These are phyloP conservation scores for Avena insularis DNA, from an alignment of 176 grass and related monocot genomes.

Conservation along the genomic window DNA sequence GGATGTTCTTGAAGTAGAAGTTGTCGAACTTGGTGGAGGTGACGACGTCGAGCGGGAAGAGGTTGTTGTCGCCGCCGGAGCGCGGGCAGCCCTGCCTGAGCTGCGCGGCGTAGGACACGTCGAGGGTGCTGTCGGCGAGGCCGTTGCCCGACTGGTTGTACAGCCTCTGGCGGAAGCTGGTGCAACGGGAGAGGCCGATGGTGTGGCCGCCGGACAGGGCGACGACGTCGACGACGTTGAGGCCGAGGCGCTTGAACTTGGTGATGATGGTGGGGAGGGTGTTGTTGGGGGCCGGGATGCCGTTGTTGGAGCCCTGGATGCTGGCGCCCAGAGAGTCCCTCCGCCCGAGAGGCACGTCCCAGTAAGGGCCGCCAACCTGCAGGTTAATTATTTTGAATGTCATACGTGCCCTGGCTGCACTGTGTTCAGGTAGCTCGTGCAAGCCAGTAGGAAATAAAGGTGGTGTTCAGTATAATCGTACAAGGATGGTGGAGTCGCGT, in stretches of 20 bases:
- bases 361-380: slow-evolving; percentile 83
- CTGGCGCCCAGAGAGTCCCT: slow-evolving; percentile 75
- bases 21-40: too few species aligned
- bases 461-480: background rate
- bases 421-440: background rate
- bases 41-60: too few species aligned
- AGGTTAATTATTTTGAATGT: slow-evolving; percentile 7
- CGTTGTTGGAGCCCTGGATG: slow-evolving; percentile 80
- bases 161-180: slow-evolving; percentile 84
- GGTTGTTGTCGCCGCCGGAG: slow-evolving; percentile 48
- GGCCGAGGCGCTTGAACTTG: slow-evolving; percentile 83
- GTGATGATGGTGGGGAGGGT: slow-evolving; percentile 82
- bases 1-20: background rate
- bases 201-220: slow-evolving; percentile 42
- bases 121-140: slow-evolving; percentile 64
- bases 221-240: slow-evolving; percentile 77
- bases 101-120: slow-evolving; percentile 1
- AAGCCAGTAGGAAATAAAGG: background rate
- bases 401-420: background rate
- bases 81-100: slow-evolving; percentile 67
- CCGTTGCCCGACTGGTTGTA: slow-evolving; percentile 88
- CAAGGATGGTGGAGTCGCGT: slow-evolving; percentile 61
- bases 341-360: slow-evolving; percentile 80
- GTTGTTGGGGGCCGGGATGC: slow-evolving; percentile 87
- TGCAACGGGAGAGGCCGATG: slow-evolving; percentile 81